Conservation (phyloP, 805 yeast genomes). For the Starmerella vaccinii region DNA sequence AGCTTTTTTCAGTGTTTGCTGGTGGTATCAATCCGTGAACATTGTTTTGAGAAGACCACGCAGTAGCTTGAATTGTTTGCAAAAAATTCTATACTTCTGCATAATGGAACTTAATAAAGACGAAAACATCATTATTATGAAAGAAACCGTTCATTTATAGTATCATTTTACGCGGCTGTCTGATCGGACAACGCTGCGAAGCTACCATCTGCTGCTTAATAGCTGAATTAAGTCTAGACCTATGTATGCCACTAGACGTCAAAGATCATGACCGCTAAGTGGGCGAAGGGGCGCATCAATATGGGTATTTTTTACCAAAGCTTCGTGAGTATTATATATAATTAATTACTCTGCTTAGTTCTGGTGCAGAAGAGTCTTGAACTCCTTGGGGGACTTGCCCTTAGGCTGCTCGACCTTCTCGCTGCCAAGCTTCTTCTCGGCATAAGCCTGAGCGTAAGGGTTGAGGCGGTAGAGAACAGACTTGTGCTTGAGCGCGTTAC, state of each 20-base stretch:
- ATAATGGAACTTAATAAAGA: not conserved
- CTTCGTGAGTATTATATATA: not conserved
- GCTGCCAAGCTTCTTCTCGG: constrained; percentile 84
- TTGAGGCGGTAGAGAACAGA: constrained; percentile 94
- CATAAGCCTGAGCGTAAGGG: constrained; percentile 98
- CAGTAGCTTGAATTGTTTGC: not conserved
- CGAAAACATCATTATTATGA: not conserved
- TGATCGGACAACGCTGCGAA: no score
- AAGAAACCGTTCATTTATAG: no score
- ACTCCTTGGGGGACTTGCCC: constrained; percentile 30
- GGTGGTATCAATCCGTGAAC: not conserved
- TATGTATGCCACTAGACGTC: no score
- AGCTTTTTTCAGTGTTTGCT: not conserved
- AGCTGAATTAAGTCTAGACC: no score
- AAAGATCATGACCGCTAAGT: no score
- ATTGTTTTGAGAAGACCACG: no score
- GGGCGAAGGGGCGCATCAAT: no score
- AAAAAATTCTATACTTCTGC: not conserved
- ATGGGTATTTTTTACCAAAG: not conserved
- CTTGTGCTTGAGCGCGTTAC: constrained; percentile 99
- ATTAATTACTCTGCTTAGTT: constrained; percentile 21
- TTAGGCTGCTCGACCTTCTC: constrained; percentile 58
- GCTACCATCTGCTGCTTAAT: no score
- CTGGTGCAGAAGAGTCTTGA: constrained; percentile 29
- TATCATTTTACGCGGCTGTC: no score